Evolutionary conservation across 1,139 yeast genomes (phyloP), one percentile per base, ranked within the genome.

Genomic region (Suhomyces terraborum): DNA sequence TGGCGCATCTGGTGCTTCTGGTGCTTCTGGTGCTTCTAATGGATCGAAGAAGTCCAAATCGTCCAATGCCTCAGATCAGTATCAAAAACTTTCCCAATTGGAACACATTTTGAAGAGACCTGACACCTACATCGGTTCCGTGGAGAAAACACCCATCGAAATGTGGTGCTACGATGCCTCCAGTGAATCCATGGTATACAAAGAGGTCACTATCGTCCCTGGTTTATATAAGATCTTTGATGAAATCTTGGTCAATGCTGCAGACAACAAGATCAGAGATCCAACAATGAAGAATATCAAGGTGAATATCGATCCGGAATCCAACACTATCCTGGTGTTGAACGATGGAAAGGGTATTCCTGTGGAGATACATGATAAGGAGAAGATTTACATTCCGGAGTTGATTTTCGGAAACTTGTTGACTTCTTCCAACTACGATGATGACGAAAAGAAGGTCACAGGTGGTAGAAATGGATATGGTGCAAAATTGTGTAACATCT

Each of bases 391-490:
- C 59, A 91, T 94, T 49, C 99, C 99, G 1, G 96, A 94, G 62
- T 77, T 94, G 66, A 94, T 94, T 55, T 94, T 94, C 64, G 99
- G 99, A 45, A 89, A 93, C 58, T 77, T 94, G 49, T 77, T 94
- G 54, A 94, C 98, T 0, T 91, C 98, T 2, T 88, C 96, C 24
- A 94, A 94, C 64, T 94, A 94, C 62, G 96, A 94, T 60, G 98
- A 94, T 60, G 81, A 93, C 50, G 86, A 93, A 58, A 88, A 87
- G 67, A 94, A 94, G 62, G 98, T 94, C 20, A 88, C 96, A 2
- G 99, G 98, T 70, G 99, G 99, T 64, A 81, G 99, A 73, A 94
- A 94, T 61, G 98, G 98, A 51, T 94, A 81, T 61, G 99, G 99
- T 65, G 98, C 99, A 36, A 94, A 94, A 61, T 71, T 73, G 45